phyloP scores from a whole-genome alignment of 805 yeast species.

The Candida oleophila region DNA sequence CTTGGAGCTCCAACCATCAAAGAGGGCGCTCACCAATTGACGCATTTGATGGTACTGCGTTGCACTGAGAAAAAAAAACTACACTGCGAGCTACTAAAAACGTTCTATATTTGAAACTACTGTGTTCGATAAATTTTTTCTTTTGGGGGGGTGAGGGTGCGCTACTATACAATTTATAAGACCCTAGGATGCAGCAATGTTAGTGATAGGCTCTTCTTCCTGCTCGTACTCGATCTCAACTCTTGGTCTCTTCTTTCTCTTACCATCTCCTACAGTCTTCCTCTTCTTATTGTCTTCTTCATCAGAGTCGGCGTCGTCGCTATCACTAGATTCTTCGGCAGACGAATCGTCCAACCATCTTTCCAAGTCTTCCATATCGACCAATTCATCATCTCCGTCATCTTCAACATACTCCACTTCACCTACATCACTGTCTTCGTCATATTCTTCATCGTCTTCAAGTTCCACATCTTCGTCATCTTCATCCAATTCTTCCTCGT shows the following conservation, averaged over 20 bases:
- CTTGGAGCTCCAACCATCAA: too few relatives aligned
- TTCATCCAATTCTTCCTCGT: slow-evolving; percentile 59
- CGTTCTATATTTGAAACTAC: background rate
- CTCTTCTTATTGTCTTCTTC: slow-evolving; percentile 20
- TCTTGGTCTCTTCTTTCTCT: slow-evolving; percentile 62
- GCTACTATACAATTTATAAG: slow-evolving; percentile 4
- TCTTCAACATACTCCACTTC: slow-evolving; percentile 90
- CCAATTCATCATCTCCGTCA: slow-evolving; percentile 84
- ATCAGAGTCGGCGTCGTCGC: slow-evolving; percentile 32
- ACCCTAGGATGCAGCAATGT: slow-evolving; percentile 23
- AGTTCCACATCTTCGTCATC: slow-evolving; percentile 58
- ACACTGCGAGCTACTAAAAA: background rate
- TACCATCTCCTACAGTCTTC: slow-evolving; percentile 31
- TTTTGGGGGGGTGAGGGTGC: background rate
- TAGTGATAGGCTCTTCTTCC: slow-evolving; percentile 46
- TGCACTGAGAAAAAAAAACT: too few relatives aligned
- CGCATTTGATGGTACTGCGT: too few relatives aligned
- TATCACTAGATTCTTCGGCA: slow-evolving; percentile 39
- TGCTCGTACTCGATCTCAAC: slow-evolving; percentile 85
- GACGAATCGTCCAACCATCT: slow-evolving; percentile 67
- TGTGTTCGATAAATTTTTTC: background rate
- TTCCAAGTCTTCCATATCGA: slow-evolving; percentile 90
- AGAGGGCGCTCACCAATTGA: too few relatives aligned
- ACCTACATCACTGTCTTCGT: slow-evolving; percentile 57
- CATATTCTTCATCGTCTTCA: slow-evolving; percentile 36